Evolutionary conservation across 2,329 filamentous ascomycete genomes (phyloP), one percentile per base, ranked within the genome.

Genomic region (Microascus cirrosus): DNA sequence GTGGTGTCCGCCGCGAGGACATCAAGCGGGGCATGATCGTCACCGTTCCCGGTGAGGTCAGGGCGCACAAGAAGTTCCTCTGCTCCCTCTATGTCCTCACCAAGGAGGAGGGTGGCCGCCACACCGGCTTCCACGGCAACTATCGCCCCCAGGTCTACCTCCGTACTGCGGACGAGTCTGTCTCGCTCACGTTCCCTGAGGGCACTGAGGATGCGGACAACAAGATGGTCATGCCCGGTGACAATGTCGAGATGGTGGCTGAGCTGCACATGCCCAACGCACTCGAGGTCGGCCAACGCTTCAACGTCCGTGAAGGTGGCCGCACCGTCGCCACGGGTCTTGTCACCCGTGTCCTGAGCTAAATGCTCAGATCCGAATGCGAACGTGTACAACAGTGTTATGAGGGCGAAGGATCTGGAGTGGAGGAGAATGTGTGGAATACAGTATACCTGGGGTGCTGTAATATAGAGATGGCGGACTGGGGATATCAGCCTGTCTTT

Each of bases 271-370:
- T 88, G 74, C 90, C 93, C 62, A 83, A 95, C 68, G 93, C 93
- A 60, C 76, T 96, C 62, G 94, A 99, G 78, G 77, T 83, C 62
- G 93, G 94, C 66, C 90, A 96, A 80, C 89, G 94, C 68, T 94
- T 99, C 84, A 99, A 97, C 81, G 85, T 99, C 71, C 90, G 94
- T 75, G 94, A 99, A 80, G 94, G 94, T 78, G 92, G 93, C 67
- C 85, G 90, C 66, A 94, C 89, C 60, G 88, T 94, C 59, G 89
- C 89, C 65, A 94, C 89, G 66, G 89, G 89, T 73, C 78, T 94
- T 65, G 80, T 91, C 66, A 94, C 89, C 63, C 85, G 86, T 67
- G 85, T 94, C 69, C 62, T 84, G 57, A 74, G 81, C 68, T 83
- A 81, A 77, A 64, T 56, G 10, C 2, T 57, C 24, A 42, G 54